Conservation (phyloP, 2,329 filamentous ascomycete species). For the Aspergillus neotritici region DNA sequence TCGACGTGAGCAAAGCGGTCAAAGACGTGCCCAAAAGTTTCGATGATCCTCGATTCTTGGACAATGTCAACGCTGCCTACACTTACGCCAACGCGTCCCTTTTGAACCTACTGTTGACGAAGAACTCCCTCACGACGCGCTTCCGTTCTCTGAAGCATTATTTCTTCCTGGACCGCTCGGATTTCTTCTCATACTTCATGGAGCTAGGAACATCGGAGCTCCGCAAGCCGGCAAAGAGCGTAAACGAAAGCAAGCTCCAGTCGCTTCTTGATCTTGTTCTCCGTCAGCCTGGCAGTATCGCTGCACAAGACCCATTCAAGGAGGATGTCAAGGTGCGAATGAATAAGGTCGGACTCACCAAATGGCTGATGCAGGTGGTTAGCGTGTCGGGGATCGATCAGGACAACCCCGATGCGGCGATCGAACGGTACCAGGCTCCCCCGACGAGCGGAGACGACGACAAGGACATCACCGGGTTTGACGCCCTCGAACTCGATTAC, state of each 20-base stretch:
- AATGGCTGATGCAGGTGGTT: conserved; percentile 91
- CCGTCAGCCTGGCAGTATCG: conserved; percentile 90
- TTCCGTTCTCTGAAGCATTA: conserved; percentile 94
- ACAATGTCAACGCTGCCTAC: conserved; percentile 94
- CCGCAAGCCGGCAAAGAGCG: conserved; percentile 77
- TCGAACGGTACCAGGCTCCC: conserved; percentile 69
- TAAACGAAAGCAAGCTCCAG: conserved; percentile 90
- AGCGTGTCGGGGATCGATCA: conserved; percentile 94
- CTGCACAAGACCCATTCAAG: conserved; percentile 92
- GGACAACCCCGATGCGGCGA: conserved; percentile 56
- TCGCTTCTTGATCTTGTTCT: conserved; percentile 92
- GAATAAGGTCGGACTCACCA: conserved; percentile 89
- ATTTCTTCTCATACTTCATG: conserved; percentile 97
- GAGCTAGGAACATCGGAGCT: conserved; percentile 86
- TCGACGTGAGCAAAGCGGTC: conserved; percentile 84
- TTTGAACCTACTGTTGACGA: conserved; percentile 83
- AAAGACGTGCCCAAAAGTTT: conserved; percentile 87
- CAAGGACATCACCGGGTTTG: conserved; percentile 83
- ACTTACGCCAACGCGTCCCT: conserved; percentile 92
- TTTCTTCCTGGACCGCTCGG: conserved; percentile 95
- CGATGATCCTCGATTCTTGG: conserved; percentile 83
- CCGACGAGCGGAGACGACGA: conserved; percentile 62
- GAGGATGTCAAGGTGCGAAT: conserved; percentile 97
- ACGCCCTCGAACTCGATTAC: conserved; percentile 90
- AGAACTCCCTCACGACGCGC: conserved; percentile 81